Conservation (phyloP, 371 early-diverging fungal genomes). For the Massospora cicadina region DNA sequence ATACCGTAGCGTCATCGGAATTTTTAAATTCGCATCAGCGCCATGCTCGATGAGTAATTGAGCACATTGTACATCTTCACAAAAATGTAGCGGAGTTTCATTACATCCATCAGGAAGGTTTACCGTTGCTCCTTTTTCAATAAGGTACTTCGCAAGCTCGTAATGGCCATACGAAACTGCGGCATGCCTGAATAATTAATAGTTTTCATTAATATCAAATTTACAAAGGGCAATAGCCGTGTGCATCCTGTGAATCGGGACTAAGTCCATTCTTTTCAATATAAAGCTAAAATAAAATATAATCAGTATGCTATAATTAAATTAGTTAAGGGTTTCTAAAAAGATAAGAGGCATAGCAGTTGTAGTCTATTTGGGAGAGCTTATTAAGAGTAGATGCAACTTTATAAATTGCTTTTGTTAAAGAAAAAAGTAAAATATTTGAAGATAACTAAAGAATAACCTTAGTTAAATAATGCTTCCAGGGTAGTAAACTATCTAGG, state of each 20-base stretch:
- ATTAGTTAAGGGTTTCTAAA: background rate
- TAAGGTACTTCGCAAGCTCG: conserved; percentile 30
- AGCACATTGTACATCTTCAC: conserved; percentile 56
- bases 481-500: too few relatives aligned
- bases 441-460: background rate
- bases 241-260: conserved; percentile 41
- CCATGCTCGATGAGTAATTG: conserved; percentile 45
- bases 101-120: conserved; percentile 58
- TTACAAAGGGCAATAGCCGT: conserved; percentile 53
- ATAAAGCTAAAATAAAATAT: background rate
- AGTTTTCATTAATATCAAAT: conserved; percentile 8
- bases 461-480: too few relatives aligned
- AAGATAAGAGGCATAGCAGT: background rate
- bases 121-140: conserved; percentile 34
- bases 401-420: background rate
- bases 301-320: background rate
- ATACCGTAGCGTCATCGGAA: conserved; percentile 34
- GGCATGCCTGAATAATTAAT: conserved; percentile 27
- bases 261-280: conserved; percentile 20
- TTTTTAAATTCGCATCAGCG: conserved; percentile 46
- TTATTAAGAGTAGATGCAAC: background rate
- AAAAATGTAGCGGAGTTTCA: conserved; percentile 73
- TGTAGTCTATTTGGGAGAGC: background rate
- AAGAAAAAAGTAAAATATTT: background rate
- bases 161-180: conserved; percentile 44